phyloP scores from a whole-genome alignment of 2,329 filamentous ascomycete genomes.

The Coniochaeta ligniaria region DNA sequence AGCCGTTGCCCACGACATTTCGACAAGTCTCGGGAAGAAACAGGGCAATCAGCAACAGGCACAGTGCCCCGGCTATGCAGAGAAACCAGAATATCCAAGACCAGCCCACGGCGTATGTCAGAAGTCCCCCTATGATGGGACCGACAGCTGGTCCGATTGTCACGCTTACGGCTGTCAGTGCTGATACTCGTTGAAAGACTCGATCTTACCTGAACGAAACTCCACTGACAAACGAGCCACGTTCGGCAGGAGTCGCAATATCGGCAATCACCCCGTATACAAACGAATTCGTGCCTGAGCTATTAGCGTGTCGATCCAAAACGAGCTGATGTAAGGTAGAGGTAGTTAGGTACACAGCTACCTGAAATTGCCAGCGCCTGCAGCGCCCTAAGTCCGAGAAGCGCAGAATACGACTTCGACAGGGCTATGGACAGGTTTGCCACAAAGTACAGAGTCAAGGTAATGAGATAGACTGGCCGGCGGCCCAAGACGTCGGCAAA shows the following conservation, averaged over 20 bases:
- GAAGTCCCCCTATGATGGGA: conserved; percentile 3
- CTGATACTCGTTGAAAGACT: no score
- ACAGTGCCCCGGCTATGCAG: neutral
- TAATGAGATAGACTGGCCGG: conserved; percentile 3
- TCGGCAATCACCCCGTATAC: conserved; percentile 14
- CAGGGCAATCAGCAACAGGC: neutral
- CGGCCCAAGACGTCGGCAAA: conserved; percentile 10
- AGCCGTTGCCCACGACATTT: conserved; percentile 36
- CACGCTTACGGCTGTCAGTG: no score
- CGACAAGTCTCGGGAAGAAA: conserved; percentile 15
- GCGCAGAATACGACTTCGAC: conserved; percentile 3
- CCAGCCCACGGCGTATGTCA: neutral
- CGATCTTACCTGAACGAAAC: no score
- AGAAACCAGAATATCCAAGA: neutral
- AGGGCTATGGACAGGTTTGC: conserved; percentile 10
- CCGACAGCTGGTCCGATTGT: conserved; percentile 20
- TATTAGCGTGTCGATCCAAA: no score
- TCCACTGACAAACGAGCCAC: no score
- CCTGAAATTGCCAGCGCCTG: conserved; percentile 13
- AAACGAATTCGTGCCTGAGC: conserved; percentile 7
- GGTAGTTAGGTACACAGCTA: no score
- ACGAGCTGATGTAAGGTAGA: no score
- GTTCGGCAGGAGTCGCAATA: conserved; percentile 11
- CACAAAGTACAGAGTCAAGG: conserved; percentile 8
- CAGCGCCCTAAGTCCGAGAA: conserved; percentile 9